phyloP scores from a whole-genome alignment of 306 rosid species.

The Trichosanthes cucumerina region DNA sequence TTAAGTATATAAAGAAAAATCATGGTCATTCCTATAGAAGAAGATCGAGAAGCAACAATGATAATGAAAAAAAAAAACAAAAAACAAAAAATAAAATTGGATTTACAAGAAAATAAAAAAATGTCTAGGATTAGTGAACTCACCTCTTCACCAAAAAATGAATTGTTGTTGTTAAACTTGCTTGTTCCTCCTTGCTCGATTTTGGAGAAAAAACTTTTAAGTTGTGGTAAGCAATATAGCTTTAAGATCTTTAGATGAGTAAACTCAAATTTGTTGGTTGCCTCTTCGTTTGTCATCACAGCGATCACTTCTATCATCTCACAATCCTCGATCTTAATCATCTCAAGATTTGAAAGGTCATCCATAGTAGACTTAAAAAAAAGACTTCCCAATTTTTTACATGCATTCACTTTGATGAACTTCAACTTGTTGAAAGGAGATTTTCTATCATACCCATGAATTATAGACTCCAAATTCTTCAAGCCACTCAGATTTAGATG shows the following conservation, averaged over 20 bases:
- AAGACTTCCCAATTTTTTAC: not conserved
- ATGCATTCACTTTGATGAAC: too few species aligned
- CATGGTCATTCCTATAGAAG: too few species aligned
- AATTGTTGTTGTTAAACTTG: not conserved
- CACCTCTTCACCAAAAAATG: not conserved
- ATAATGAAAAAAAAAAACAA: too few species aligned
- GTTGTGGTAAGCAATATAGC: too few species aligned
- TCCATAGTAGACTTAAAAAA: too few species aligned
- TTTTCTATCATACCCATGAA: not conserved
- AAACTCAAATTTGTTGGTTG: not conserved
- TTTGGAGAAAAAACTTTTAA: not conserved
- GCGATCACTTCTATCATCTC: not conserved
- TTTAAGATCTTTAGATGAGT: not conserved
- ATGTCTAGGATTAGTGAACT: too few species aligned
- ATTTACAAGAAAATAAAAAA: too few species aligned
- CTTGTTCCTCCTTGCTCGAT: not conserved
- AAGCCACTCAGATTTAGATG: rapidly evolving
- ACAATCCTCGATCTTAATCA: not conserved
- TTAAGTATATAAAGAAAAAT: too few species aligned
- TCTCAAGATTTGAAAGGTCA: not conserved
- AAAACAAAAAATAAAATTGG: too few species aligned
- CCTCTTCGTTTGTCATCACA: not conserved
- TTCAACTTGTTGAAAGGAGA: not conserved
- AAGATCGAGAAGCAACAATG: too few species aligned
- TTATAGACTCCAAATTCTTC: not conserved